A percentile compares a stretch with the other conserved stretches of the same genome.
These are phyloP conservation scores for Talaromyces sp. DNA, from an alignment of 2,329 filamentous ascomycete species.

Conservation along the genomic window DNA sequence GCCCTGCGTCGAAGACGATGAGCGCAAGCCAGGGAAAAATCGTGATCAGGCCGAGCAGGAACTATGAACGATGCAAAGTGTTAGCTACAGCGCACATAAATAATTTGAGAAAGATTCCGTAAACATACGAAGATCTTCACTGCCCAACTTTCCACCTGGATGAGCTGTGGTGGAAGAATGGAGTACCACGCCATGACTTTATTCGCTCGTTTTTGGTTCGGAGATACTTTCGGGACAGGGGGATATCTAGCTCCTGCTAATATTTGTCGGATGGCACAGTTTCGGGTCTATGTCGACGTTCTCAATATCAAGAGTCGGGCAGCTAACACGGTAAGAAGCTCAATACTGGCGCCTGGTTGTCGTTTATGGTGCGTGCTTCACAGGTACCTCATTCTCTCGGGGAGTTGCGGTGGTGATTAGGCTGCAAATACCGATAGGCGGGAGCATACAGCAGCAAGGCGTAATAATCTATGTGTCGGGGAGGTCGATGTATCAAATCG, in stretches of 20 bases:
- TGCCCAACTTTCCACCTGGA: constrained; percentile 63
- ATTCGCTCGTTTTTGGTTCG: neutral
- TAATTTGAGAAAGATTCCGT: neutral
- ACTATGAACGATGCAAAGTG: constrained; percentile 41
- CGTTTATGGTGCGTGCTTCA: too few species aligned
- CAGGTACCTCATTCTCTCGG: too few species aligned
- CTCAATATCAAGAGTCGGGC: neutral
- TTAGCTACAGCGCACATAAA: neutral
- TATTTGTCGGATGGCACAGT: neutral
- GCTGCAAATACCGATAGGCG: neutral
- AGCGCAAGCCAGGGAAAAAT: constrained; percentile 66
- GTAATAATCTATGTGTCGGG: neutral
- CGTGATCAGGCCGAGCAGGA: constrained; percentile 62
- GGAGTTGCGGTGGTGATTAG: neutral
- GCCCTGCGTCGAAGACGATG: constrained; percentile 64
- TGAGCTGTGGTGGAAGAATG: constrained; percentile 62
- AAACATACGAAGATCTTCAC: constrained; percentile 63
- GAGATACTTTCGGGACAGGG: neutral
- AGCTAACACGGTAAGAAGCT: too few species aligned
- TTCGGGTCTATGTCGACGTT: neutral
- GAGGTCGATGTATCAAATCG: neutral
- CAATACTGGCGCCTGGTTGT: too few species aligned
- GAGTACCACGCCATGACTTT: constrained; percentile 65
- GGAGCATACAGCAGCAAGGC: neutral
- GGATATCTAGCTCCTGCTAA: neutral